phyloP scores from a whole-genome alignment of 305 asterid genomes.

The Fraxinus greggii region DNA sequence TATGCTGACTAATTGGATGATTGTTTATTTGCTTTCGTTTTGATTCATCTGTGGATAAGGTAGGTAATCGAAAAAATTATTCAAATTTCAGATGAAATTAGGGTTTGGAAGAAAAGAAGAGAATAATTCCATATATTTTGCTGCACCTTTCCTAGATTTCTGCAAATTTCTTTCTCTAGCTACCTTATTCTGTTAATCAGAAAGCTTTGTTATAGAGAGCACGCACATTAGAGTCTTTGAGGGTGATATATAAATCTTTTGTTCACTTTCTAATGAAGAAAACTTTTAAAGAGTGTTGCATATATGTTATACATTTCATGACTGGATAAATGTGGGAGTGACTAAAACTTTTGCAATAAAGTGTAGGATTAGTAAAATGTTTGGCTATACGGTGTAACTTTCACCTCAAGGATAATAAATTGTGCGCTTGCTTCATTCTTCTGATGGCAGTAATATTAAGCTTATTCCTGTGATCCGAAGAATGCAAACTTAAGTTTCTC shows the following conservation, averaged over 20 bases:
- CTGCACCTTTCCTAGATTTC: neutral
- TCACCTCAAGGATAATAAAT: neutral
- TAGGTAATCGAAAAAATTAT: slow-evolving; percentile 1
- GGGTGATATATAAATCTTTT: neutral
- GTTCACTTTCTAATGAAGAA: neutral
- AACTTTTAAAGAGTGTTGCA: neutral
- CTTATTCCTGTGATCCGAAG: slow-evolving; percentile 3
- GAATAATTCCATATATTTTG: neutral
- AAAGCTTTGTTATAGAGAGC: neutral
- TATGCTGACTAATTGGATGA: neutral
- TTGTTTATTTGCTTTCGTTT: neutral
- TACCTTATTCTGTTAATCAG: neutral
- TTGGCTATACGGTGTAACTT: neutral
- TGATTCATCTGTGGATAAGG: neutral
- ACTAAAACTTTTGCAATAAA: neutral
- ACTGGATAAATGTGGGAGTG: neutral
- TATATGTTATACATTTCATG: slow-evolving; percentile 1
- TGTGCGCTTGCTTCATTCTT: slow-evolving; percentile 8
- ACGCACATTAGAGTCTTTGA: neutral
- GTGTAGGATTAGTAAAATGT: neutral
- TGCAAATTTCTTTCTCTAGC: neutral
- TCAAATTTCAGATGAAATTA: neutral
- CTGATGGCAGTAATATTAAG: neutral
- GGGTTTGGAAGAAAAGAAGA: neutral
- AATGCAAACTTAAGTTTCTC: neutral